Evolutionary conservation across 106 monocot genomes (phyloP).

Genomic region (Platanthera zijinensis): DNA sequence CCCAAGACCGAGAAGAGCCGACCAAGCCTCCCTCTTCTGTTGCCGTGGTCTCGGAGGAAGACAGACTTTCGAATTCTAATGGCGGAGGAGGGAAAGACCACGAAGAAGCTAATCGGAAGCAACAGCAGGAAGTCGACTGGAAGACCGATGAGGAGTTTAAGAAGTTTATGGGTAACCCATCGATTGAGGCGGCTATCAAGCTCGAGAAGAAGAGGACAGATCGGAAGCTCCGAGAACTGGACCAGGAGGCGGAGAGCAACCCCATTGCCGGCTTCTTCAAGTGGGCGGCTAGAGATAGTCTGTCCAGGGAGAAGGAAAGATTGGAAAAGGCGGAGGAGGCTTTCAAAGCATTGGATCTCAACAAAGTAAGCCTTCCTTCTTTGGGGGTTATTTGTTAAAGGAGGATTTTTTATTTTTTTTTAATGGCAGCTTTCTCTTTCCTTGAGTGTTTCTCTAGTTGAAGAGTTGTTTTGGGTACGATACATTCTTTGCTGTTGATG

Average conservation of each 20-base stretch:
- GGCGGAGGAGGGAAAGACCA: constrained; percentile 8
- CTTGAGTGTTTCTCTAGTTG: constrained; percentile 28
- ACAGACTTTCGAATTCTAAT: not conserved
- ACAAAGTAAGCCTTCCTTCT: constrained; percentile 38
- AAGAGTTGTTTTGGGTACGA: constrained; percentile 80
- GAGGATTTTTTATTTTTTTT: not conserved
- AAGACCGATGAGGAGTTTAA: constrained; percentile 85
- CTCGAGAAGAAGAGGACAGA: constrained; percentile 88
- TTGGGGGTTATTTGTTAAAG: not conserved
- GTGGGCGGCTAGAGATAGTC: constrained; percentile 23
- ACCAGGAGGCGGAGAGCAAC: constrained; percentile 35
- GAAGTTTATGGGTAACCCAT: constrained; percentile 87
- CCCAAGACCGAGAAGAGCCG: too few relatives aligned
- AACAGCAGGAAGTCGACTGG: constrained; percentile 73
- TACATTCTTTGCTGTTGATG: constrained; percentile 81
- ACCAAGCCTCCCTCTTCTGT: not conserved
- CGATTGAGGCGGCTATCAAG: constrained; percentile 84
- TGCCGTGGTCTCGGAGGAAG: constrained; percentile 13
- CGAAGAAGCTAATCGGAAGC: constrained; percentile 13
- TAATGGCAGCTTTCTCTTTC: not conserved
- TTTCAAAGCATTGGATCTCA: constrained; percentile 86
- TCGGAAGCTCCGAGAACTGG: constrained; percentile 54
- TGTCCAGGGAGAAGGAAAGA: constrained; percentile 66
- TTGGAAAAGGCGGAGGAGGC: constrained; percentile 70
- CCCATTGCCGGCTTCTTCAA: constrained; percentile 37